Evolutionary conservation across 345 rosid species (phyloP).

Genomic region (Kandelia obovata): DNA sequence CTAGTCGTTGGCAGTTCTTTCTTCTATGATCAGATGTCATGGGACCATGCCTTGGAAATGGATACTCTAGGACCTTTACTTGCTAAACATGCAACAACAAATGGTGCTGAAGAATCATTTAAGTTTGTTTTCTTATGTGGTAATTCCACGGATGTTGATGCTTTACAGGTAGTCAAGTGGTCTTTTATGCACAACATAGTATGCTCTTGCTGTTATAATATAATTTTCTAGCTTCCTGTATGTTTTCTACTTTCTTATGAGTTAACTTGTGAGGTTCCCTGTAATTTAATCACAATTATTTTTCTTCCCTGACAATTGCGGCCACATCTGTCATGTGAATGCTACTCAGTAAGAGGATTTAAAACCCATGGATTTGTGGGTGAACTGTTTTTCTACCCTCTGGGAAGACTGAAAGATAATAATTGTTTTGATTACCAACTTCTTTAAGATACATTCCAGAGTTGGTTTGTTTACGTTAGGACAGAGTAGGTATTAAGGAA

Average conservation of each 20-base stretch:
- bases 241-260: background rate
- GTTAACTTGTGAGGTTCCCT: background rate
- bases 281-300: background rate
- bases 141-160: constrained; percentile 70
- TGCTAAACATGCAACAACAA: constrained; percentile 64
- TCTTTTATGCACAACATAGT: constrained; percentile 14
- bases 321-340: background rate
- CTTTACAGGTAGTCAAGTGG: constrained; percentile 60
- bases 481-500: too few relatives aligned
- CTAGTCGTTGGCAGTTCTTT: constrained; percentile 81
- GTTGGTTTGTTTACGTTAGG: too few relatives aligned
- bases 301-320: background rate
- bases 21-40: constrained; percentile 64
- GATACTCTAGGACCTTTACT: constrained; percentile 75
- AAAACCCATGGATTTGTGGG: too few relatives aligned
- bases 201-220: background rate
- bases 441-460: too few relatives aligned
- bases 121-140: constrained; percentile 85
- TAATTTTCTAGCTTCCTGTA: constrained; percentile 6
- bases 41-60: constrained; percentile 87
- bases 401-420: too few relatives aligned
- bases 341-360: background rate
- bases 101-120: constrained; percentile 49
- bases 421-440: too few relatives aligned
- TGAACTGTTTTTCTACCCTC: too few relatives aligned